A percentile compares a stretch with the other conserved stretches of the same genome.
Conservation (phyloP, 352 stramenopile species). For the Phytophthora sansomeana region DNA sequence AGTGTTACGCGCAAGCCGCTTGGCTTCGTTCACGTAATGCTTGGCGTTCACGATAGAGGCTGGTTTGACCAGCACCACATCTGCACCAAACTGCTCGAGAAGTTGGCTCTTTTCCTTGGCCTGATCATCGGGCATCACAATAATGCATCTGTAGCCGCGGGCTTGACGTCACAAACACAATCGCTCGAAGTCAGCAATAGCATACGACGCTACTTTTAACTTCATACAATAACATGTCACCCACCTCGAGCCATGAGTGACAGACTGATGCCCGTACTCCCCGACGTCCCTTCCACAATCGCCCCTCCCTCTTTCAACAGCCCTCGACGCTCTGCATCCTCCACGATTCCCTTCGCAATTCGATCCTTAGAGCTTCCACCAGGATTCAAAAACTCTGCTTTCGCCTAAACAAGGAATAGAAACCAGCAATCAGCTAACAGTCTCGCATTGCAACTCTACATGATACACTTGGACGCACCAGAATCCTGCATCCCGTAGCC, state of each 20-base stretch:
- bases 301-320: slow-evolving; percentile 91
- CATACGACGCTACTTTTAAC: neutral
- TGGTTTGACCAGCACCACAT: slow-evolving; percentile 90
- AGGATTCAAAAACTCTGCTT: slow-evolving; percentile 98
- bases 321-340: slow-evolving; percentile 91
- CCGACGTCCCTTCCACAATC: slow-evolving; percentile 98
- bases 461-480: slow-evolving; percentile 46
- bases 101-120: slow-evolving; percentile 92
- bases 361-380: slow-evolving; percentile 98
- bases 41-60: slow-evolving; percentile 97
- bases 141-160: slow-evolving; percentile 94
- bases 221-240: slow-evolving; percentile 10
- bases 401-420: slow-evolving; percentile 55
- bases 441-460: neutral
- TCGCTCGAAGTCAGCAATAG: slow-evolving; percentile 6
- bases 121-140: slow-evolving; percentile 98
- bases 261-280: slow-evolving; percentile 98
- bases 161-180: slow-evolving; percentile 42
- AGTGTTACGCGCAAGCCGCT: slow-evolving; percentile 82
- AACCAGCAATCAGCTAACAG: slow-evolving; percentile 1
- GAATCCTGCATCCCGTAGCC: slow-evolving; percentile 90
- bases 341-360: slow-evolving; percentile 95
- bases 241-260: slow-evolving; percentile 91
- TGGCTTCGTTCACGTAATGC: slow-evolving; percentile 98
- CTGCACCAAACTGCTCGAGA: slow-evolving; percentile 84